Percentiles rank a stretch among this genome's conserved stretches.
Conservation (phyloP, 2,329 filamentous ascomycete genomes). For the Penicillium sp. region DNA sequence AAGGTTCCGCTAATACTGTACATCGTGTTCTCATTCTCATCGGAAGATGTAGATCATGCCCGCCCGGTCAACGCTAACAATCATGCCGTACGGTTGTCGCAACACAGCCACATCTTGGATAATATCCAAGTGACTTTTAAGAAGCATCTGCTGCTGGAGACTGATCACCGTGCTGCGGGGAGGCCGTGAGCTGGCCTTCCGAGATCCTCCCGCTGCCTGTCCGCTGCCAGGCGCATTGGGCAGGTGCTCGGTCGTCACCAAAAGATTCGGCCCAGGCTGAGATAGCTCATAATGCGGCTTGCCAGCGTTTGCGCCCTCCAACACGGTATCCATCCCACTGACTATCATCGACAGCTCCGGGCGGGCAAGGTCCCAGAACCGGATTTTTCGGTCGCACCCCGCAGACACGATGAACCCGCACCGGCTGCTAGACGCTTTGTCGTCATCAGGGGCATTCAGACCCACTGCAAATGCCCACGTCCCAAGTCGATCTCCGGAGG, state of each 20-base stretch:
- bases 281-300: conserved; percentile 70
- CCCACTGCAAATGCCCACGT: conserved; percentile 74
- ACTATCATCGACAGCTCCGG: conserved; percentile 77
- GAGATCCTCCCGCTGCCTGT: conserved; percentile 34
- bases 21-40: conserved; percentile 28
- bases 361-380: conserved; percentile 87
- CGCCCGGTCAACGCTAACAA: conserved; percentile 82
- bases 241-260: conserved; percentile 65
- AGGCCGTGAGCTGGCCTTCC: conserved; percentile 46
- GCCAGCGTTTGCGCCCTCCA: conserved; percentile 45
- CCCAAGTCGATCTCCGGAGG: conserved; percentile 45
- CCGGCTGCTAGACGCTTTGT: conserved; percentile 54
- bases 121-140: conserved; percentile 83
- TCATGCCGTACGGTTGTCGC: conserved; percentile 89
- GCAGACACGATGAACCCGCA: conserved; percentile 84
- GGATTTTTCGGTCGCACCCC: conserved; percentile 83
- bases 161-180: conserved; percentile 82
- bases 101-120: conserved; percentile 86
- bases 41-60: conserved; percentile 86
- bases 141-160: conserved; percentile 78
- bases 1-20: not conserved
- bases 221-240: conserved; percentile 41
- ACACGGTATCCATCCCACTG: conserved; percentile 71
- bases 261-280: conserved; percentile 63
- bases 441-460: conserved; percentile 67